Base-by-base conservation (phyloP, 768 basidiomycete species). In the Cubamyces sp. region DNA sequence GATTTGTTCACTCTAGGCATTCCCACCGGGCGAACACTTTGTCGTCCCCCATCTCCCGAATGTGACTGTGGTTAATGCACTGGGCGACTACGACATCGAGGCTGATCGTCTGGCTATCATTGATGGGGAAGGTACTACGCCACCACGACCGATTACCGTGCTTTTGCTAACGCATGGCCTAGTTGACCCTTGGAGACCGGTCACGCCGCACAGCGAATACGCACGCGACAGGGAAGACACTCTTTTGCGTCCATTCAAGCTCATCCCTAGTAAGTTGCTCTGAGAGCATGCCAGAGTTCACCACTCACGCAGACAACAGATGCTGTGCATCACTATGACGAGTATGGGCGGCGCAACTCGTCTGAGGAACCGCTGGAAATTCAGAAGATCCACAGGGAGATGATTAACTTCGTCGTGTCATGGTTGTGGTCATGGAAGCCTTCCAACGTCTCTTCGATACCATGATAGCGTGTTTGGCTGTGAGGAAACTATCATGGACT, bases 181-280 rank as follows among this genome's bases (percentile, higher is more conserved):
- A 92, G 91, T 90, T 34, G 94, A 96, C 75, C 94, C 94, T 16
- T 97, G 94, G 94, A 83, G 89, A 59, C 92, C 94, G 0, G 86
- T 85, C 67, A 93, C 91, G 11, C 91, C 92, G 0, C 92, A 92
- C 71, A 91, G 90, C 65, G 78, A 82, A 52, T 84, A 91, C 52
- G 93, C 94, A 3, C 69, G 75, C 6, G 79, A 85, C 49, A 80
- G 94, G 18, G 73, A 79, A 45, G 92, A 94, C 73, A 94, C 92
- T 0, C 74, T 87, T 16, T 69, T 86, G 39, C 79, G 82, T 41
- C 96, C 96, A 0, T 94, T 94, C 76, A 94, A 95, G 72, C 69
- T 96, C 43, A 97, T 97, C 60, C 88, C 88, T 11, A 80, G 94
- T 94, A 66, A 25, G 87, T 79, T 18, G 18, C 42, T 19, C 43